A percentile compares a stretch with the other conserved stretches of the same genome.
These are phyloP conservation scores for Tolypocladium album DNA, from an alignment of 2,329 filamentous ascomycete genomes.

Conservation along the genomic window DNA sequence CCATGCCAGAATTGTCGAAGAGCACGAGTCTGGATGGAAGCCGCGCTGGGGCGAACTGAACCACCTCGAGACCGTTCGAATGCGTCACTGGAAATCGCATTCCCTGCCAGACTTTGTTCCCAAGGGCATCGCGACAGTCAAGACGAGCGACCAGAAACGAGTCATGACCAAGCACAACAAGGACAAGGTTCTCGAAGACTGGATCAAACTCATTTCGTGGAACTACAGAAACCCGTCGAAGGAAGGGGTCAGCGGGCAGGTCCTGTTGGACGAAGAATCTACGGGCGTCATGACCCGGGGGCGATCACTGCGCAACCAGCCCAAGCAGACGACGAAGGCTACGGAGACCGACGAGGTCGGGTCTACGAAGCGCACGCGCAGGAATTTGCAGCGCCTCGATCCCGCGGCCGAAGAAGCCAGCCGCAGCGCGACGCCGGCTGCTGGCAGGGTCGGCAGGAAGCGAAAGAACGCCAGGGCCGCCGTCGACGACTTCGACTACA, in stretches of 20 bases:
- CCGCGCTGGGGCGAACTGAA: conserved; percentile 37
- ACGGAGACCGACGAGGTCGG: conserved; percentile 38
- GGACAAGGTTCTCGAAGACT: background rate
- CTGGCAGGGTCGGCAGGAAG: conserved; percentile 15
- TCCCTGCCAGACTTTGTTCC: background rate
- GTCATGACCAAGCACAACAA: background rate
- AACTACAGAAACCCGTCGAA: conserved; percentile 36
- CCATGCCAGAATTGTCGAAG: conserved; percentile 39
- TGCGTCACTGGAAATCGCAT: background rate
- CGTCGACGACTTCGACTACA: conserved; percentile 19
- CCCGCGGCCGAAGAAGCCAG: conserved; percentile 39
- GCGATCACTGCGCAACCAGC: conserved; percentile 45
- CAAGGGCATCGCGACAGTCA: background rate
- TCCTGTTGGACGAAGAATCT: conserved; percentile 39
- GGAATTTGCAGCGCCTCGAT: conserved; percentile 32
- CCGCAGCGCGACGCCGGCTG: conserved; percentile 39
- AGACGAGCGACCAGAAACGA: background rate
- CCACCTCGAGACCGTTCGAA: conserved; percentile 11
- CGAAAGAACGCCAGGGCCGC: conserved; percentile 19
- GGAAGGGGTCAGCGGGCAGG: conserved; percentile 41
- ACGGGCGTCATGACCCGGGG: conserved; percentile 38
- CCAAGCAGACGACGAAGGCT: conserved; percentile 47
- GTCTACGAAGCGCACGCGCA: conserved; percentile 42
- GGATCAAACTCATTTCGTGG: background rate
- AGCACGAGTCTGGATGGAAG: conserved; percentile 45